phyloP scores from a whole-genome alignment of 2,329 filamentous ascomycete genomes.

The Canariomyces notabilis region DNA sequence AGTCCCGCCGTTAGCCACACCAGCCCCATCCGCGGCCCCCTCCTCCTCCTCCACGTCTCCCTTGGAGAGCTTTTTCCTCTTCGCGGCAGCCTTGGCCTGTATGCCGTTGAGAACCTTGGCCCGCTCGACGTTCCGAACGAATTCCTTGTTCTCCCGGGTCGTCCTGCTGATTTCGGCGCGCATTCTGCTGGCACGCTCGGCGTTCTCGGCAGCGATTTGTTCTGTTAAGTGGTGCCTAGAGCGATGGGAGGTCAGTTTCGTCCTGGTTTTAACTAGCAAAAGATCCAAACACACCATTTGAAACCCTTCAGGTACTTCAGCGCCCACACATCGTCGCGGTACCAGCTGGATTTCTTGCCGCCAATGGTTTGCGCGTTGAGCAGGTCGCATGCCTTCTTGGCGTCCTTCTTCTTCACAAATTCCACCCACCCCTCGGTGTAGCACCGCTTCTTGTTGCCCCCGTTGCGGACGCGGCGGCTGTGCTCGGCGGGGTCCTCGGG shows the following conservation, averaged over 20 bases:
- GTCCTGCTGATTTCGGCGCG: conserved; percentile 71
- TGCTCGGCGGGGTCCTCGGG: conserved; percentile 68
- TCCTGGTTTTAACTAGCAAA: no score
- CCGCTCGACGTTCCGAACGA: conserved; percentile 72
- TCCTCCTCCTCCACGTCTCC: conserved; percentile 34
- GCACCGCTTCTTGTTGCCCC: conserved; percentile 78
- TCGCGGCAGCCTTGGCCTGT: conserved; percentile 53
- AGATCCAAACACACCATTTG: conserved; percentile 58
- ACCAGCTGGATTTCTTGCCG: conserved; percentile 78
- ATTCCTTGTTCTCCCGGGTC: conserved; percentile 74
- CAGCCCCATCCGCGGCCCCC: conserved; percentile 18
- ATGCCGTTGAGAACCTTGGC: conserved; percentile 76
- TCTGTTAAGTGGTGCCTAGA: conserved; percentile 37
- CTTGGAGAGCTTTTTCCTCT: conserved; percentile 31
- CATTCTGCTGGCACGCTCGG: conserved; percentile 70
- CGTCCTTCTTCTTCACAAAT: conserved; percentile 69
- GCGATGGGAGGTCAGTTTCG: no score
- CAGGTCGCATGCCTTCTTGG: conserved; percentile 69
- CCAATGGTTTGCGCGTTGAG: conserved; percentile 75
- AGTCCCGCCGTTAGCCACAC: conserved; percentile 20
- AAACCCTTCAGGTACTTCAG: conserved; percentile 76
- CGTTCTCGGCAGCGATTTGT: conserved; percentile 76
- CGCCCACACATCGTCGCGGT: conserved; percentile 84
- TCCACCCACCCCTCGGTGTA: conserved; percentile 86
- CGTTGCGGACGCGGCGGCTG: conserved; percentile 60